Conservation (phyloP, 1,284 basidiomycete genomes). For the Trametes pubescens region DNA sequence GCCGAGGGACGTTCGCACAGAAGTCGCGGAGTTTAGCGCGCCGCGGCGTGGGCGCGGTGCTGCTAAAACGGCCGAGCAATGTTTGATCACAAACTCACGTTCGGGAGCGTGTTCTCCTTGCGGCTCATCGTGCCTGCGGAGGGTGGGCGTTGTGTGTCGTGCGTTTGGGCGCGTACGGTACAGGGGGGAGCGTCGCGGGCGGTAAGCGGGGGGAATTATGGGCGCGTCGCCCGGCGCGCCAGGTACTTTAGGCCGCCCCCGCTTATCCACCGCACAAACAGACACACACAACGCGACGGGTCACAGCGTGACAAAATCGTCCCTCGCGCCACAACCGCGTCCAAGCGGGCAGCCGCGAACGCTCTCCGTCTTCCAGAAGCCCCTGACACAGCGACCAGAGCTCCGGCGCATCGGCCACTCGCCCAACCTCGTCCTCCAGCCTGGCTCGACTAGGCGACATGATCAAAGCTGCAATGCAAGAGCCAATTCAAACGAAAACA, state of each 20-base stretch:
- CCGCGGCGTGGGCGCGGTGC: slow-evolving; percentile 8
- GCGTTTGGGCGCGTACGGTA: slow-evolving; percentile 3
- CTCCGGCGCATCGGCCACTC: neutral
- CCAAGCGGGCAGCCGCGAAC: slow-evolving; percentile 1
- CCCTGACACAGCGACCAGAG: no score
- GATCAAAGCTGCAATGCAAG: neutral
- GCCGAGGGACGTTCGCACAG: slow-evolving; percentile 9
- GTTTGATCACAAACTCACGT: slow-evolving; percentile 10
- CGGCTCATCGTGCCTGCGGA: slow-evolving; percentile 36
- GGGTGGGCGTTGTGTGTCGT: slow-evolving; percentile 2
- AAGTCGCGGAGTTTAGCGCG: slow-evolving; percentile 14
- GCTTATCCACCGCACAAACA: slow-evolving; percentile 20
- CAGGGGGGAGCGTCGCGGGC: neutral
- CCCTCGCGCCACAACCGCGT: slow-evolving; percentile 16
- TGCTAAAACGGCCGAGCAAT: neutral
- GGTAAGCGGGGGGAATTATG: slow-evolving; percentile 11
- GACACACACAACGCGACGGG: slow-evolving; percentile 30
- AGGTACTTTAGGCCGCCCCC: slow-evolving; percentile 19
- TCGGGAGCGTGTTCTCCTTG: slow-evolving; percentile 40
- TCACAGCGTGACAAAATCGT: slow-evolving; percentile 28
- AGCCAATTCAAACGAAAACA: neutral
- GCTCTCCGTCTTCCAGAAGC: slow-evolving; percentile 12
- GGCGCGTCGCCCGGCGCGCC: slow-evolving; percentile 15
- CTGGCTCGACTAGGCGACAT: no score
- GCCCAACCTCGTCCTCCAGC: neutral